Base-by-base conservation (phyloP, 257 asterid species). In the Plectranthus barbatus region DNA sequence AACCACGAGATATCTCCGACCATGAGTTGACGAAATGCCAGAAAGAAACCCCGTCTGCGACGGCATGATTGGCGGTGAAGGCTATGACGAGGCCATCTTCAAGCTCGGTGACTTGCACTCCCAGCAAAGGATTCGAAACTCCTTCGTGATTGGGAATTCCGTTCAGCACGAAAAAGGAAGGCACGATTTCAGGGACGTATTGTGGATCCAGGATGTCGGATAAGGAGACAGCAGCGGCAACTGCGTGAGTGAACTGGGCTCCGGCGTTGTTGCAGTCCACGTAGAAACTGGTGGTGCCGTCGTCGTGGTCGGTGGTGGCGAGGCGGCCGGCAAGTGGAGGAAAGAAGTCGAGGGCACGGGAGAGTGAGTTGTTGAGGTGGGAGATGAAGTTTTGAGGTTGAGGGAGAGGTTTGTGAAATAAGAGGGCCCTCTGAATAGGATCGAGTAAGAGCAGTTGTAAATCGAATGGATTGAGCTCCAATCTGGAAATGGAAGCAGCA, bases 131-230 rank as follows among this genome's bases (percentile, higher is more conserved):
- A 12, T 70, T 73, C 0, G 69, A 64, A 57, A 66, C 48, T 0
- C 85, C 85, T 66, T 79, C 77, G 8, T 17, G 53, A 24, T 84
- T 78, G 12, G 6, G 23, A 1, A 67, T 15, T 11, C 71, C 80
- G 29, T 79, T 84, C 3, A 76, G 71, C 2, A 80, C 68, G 57
- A 84, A 84, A 9, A 82, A 49, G 0, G 68, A 67, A 31, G 58
- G 60, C 7, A 82, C 72, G 0, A 76, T 10, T 9, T 37, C 24
- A 0, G 83, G 84, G 24, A 11, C 39, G 46, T 70, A 53, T 0
- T 1, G 40, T 2, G 74, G 46, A 6, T 34, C 48, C 20, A 66
- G 6, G 41, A 77, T 66, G 47, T 66, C 77, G 21, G 72, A 47
- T 0, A 77, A 33, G n/a, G 52, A 48, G 3, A 70, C 37, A 1